These are phyloP conservation scores for Pythium biforme DNA, from an alignment of 352 stramenopile genomes.

Conservation along the genomic window DNA sequence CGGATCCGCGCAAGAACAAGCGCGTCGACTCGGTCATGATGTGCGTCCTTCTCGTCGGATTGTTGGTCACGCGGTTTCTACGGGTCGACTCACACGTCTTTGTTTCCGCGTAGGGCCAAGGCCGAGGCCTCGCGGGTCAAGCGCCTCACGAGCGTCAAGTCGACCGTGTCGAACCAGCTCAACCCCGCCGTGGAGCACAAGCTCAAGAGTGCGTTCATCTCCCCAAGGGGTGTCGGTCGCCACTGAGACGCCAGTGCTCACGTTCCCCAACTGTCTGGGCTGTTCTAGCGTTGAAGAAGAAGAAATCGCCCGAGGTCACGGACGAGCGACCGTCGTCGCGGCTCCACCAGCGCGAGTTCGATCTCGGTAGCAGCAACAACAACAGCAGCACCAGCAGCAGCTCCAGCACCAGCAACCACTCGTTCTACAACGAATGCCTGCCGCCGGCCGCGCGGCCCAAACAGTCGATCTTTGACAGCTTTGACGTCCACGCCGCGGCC, in stretches of 20 bases:
- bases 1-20: conserved; percentile 79
- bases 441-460: conserved; percentile 19
- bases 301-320: not conserved
- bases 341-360: conserved; percentile 26
- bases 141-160: conserved; percentile 67
- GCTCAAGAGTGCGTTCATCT: conserved; percentile 48
- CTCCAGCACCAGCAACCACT: conserved; percentile 6
- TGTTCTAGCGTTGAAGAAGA: conserved; percentile 31
- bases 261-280: too few species aligned
- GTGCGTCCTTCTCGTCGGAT: conserved; percentile 35
- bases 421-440: conserved; percentile 34
- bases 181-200: conserved; percentile 63
- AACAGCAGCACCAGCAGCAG: not conserved
- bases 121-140: conserved; percentile 66
- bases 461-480: conserved; percentile 57
- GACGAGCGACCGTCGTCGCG: conserved; percentile 25
- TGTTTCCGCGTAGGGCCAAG: conserved; percentile 46
- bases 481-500: conserved; percentile 56
- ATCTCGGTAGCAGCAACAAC: conserved; percentile 18
- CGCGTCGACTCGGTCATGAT: conserved; percentile 71
- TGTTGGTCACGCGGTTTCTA: too few species aligned
- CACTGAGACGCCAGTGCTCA: too few species aligned
- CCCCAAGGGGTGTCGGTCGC: not conserved
- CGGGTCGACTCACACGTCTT: not conserved
- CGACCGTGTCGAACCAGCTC: conserved; percentile 76